phyloP scores from a whole-genome alignment of 352 stramenopile species.

The Phytopythium kandeliae region DNA sequence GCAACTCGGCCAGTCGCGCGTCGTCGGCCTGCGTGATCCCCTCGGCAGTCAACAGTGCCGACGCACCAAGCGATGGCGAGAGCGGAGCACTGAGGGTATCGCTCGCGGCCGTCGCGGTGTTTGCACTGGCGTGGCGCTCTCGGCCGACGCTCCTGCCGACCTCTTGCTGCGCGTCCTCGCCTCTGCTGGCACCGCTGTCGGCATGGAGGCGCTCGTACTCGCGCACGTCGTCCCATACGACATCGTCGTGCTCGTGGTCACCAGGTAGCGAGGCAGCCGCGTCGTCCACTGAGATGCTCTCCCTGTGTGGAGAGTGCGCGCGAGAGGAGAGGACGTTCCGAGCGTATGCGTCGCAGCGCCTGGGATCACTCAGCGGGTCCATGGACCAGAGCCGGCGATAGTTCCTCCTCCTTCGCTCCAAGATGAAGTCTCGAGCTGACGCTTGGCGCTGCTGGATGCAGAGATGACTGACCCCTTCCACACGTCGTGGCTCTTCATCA shows the following conservation, averaged over 20 bases:
- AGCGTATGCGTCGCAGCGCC: not conserved
- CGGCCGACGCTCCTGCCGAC: not conserved
- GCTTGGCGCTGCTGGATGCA: no score
- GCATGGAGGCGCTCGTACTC: constrained; percentile 4
- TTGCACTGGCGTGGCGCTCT: no score
- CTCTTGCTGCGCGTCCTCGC: not conserved
- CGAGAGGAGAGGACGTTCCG: no score
- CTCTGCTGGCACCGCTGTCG: not conserved
- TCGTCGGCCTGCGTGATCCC: constrained; percentile 4
- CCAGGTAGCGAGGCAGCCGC: not conserved
- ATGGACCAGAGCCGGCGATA: not conserved
- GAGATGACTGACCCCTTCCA: no score
- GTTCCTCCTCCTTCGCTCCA: no score
- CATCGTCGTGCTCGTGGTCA: constrained; percentile 5
- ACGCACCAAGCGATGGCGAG: not conserved
- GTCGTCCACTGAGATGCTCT: not conserved
- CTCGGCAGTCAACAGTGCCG: not conserved
- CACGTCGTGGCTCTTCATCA: not conserved
- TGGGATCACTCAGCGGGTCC: not conserved
- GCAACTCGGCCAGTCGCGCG: not conserved
- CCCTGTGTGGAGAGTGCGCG: not conserved
- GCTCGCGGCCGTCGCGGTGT: not conserved
- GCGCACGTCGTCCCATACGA: constrained; percentile 5
- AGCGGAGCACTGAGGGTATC: not conserved
- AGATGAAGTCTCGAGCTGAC: no score